Percentiles rank a stretch among this genome's conserved stretches.
Evolutionary conservation across 169 alveolate species (phyloP).

Genomic region (Eimeria maxima): DNA sequence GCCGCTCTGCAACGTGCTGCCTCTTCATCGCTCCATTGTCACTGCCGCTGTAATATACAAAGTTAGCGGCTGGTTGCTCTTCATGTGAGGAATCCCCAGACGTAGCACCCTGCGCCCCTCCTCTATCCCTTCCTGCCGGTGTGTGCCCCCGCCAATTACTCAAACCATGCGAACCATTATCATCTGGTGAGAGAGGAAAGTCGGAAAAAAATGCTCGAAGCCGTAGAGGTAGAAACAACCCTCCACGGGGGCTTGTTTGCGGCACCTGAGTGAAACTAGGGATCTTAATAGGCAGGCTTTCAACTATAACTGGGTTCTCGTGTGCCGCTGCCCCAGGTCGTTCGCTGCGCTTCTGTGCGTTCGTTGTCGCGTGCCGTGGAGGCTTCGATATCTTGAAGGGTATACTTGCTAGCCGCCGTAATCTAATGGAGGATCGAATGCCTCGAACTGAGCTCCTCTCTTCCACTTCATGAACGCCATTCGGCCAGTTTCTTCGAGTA

Average conservation of each 20-base stretch:
- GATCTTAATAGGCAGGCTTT: not conserved
- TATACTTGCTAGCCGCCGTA: conserved; percentile 5
- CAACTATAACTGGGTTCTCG: not conserved
- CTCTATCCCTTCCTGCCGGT: not conserved
- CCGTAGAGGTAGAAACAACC: conserved; percentile 36
- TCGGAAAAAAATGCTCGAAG: not conserved
- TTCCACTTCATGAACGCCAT: not conserved
- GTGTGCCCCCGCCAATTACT: not conserved
- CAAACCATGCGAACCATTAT: not conserved
- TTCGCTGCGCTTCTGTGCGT: not conserved
- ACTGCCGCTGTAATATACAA: not conserved
- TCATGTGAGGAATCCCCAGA: not conserved
- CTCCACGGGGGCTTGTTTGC: conserved; percentile 1
- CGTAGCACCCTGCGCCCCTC: not conserved
- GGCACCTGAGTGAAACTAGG: conserved; percentile 38
- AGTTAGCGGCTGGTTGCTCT: not conserved
- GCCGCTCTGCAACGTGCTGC: not conserved
- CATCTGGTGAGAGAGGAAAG: not conserved
- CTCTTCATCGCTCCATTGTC: not conserved
- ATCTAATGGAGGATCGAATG: conserved; percentile 1
- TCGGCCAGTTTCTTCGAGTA: not conserved
- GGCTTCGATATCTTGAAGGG: not conserved
- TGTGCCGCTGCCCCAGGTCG: not conserved
- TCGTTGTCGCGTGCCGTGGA: not conserved
- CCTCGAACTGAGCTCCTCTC: not conserved